Evolutionary conservation across 176 grass and related monocot genomes (phyloP), one percentile per base, ranked within the genome.

Genomic region (Aegilops tauschii): DNA sequence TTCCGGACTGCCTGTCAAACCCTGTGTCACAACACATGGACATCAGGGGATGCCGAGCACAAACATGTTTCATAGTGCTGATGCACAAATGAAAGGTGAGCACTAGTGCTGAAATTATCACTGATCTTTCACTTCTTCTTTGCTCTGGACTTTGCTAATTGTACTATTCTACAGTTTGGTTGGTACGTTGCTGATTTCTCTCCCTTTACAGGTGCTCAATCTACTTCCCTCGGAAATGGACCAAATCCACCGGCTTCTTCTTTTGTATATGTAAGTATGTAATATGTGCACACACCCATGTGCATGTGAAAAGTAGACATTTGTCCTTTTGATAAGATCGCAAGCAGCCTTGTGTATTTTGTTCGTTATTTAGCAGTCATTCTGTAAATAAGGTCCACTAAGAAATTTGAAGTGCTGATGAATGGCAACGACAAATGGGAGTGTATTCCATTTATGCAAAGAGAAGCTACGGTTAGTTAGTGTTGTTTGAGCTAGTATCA

Each of bases 231-330:
- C 3, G 20, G 71, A 82, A 91, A 91, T 88, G 72, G 83, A 14
- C 5, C 40, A 73, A 78, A 42, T 6, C 14, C 71, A n/a, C 52
- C 27, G 0, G 23, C 52, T 72, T 82, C 72, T 77, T 82, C 40
- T 78, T 54, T 28, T 85, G 78, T 64, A 58, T 78, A 91, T 91
- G 90, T 88, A 91, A 82, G 90, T 85, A 78, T 65, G 52, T 71
- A 84, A 66, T 1, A 13, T 50, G 25, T 75, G 42, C 56, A 79
- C 3, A 4, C 40, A 37, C 50, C 44, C 47, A 59, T 73, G 66
- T 76, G 61, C 4, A 58, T 35, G 21, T 21, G 12, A 56, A 47
- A 71, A 78, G 17, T 37, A 76, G 37, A 49, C 11, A 74, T 28
- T 29, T 28, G 7, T 8, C 27, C 44, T 42, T 32, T 66, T 32